Evolutionary conservation across 768 basidiomycete species (phyloP).

Genomic region (Psilocybe azurescens): DNA sequence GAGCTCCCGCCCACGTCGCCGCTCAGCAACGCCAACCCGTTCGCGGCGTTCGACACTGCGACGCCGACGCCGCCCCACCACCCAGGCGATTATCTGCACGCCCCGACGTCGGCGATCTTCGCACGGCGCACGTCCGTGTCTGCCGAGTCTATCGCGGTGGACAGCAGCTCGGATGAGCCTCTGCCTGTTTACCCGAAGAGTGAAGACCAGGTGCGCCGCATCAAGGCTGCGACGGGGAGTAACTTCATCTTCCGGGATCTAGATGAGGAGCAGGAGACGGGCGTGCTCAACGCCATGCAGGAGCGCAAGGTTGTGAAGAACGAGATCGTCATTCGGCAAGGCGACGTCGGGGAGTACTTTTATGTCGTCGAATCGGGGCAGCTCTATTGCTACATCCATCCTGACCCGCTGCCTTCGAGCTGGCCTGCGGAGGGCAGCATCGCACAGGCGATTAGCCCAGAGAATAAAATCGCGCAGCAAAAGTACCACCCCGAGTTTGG

Average conservation of each 20-base stretch:
- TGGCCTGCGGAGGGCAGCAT: slow-evolving; percentile 54
- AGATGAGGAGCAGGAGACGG: slow-evolving; percentile 93
- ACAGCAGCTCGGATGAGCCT: slow-evolving; percentile 65
- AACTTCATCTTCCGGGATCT: slow-evolving; percentile 97
- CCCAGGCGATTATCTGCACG: slow-evolving; percentile 71
- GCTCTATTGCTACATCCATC: slow-evolving; percentile 81
- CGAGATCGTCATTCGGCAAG: slow-evolving; percentile 95
- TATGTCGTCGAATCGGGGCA: slow-evolving; percentile 94
- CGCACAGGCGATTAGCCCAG: slow-evolving; percentile 40
- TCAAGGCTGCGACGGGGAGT: slow-evolving; percentile 83
- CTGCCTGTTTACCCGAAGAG: slow-evolving; percentile 83
- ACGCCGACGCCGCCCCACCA: slow-evolving; percentile 50
- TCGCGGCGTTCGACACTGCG: slow-evolving; percentile 54
- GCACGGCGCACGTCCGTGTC: slow-evolving; percentile 94
- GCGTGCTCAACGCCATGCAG: slow-evolving; percentile 95
- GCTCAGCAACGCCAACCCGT: slow-evolving; percentile 55
- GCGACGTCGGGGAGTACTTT: slow-evolving; percentile 96
- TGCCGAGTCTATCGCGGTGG: slow-evolving; percentile 93
- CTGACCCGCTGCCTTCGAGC: slow-evolving; percentile 65
- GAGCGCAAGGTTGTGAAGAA: slow-evolving; percentile 74
- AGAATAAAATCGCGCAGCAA: slow-evolving; percentile 65
- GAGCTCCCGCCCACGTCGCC: slow-evolving; percentile 69
- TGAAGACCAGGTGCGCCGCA: slow-evolving; percentile 83
- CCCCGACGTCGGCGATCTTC: slow-evolving; percentile 78
- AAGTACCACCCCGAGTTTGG: slow-evolving; percentile 76